Conservation (phyloP, 179 eudicot genomes). For the Pouteria campechiana region DNA sequence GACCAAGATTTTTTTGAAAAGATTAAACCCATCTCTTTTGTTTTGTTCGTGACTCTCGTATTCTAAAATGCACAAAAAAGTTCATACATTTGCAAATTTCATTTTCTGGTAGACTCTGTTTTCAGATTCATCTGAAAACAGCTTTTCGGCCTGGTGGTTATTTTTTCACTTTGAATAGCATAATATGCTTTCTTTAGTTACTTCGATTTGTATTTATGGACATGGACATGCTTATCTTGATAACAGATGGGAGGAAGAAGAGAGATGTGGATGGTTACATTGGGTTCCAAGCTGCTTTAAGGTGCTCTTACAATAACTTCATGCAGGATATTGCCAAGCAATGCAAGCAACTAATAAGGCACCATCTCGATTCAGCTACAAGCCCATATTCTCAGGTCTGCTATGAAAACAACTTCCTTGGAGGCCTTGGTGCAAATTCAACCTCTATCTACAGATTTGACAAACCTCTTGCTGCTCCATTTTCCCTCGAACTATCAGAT, state of each 20-base stretch:
- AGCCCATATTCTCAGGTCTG: conserved; percentile 91
- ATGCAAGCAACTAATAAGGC: conserved; percentile 82
- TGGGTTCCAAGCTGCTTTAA: conserved; percentile 87
- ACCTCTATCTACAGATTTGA: conserved; percentile 19
- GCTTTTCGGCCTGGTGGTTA: no score
- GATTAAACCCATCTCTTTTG: no score
- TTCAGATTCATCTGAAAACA: no score
- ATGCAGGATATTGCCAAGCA: conserved; percentile 69
- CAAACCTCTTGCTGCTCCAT: conserved; percentile 40
- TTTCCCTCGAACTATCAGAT: conserved; percentile 66
- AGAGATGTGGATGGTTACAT: conserved; percentile 95
- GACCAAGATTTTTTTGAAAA: no score
- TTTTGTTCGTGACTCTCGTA: no score
- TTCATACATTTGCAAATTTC: no score
- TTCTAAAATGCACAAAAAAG: no score
- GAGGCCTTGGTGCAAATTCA: conserved; percentile 25
- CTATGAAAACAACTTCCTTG: conserved; percentile 47
- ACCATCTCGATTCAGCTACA: conserved; percentile 96
- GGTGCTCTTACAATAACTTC: conserved; percentile 70
- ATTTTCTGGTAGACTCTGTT: no score
- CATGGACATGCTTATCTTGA: no score
- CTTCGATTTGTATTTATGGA: no score
- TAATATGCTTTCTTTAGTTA: no score
- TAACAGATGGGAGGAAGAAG: conserved; percentile 50
- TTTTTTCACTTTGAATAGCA: no score